A percentile compares a stretch with the other conserved stretches of the same genome.
phyloP scores from a whole-genome alignment of 257 asterid genomes.

The Galeopsis tetrahit region DNA sequence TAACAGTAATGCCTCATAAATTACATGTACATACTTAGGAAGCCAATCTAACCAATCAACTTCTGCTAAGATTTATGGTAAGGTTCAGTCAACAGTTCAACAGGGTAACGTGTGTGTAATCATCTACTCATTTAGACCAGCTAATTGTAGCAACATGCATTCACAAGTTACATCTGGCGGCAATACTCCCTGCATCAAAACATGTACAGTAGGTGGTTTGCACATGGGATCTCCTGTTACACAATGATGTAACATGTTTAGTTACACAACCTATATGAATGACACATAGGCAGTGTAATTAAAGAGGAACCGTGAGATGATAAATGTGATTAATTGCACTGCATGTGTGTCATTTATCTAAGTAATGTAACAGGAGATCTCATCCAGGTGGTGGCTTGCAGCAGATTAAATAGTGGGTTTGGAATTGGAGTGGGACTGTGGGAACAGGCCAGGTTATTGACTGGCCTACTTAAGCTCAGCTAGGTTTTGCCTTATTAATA shows the following conservation, averaged over 20 bases:
- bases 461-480: not conserved
- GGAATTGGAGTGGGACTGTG: not conserved
- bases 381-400: not conserved
- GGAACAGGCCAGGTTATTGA: not conserved
- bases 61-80: not conserved
- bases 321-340: too few relatives aligned
- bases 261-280: too few relatives aligned
- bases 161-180: not conserved
- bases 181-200: conserved; percentile 5
- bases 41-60: conserved; percentile 17
- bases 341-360: too few relatives aligned
- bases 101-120: not conserved
- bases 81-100: not conserved
- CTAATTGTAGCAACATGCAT: conserved; percentile 3
- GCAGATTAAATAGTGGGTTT: not conserved
- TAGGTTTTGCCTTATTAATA: not conserved
- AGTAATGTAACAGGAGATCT: too few relatives aligned
- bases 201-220: conserved; percentile 1
- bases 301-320: too few relatives aligned
- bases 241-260: too few relatives aligned
- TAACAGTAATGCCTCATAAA: not conserved
- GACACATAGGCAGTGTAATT: too few relatives aligned
- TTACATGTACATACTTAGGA: not conserved
- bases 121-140: conserved; percentile 1
- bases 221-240: too few relatives aligned